Evolutionary conservation across 306 rosid genomes (phyloP), one percentile per base, ranked within the genome.

Genomic region (Begonia fuchsioides): DNA sequence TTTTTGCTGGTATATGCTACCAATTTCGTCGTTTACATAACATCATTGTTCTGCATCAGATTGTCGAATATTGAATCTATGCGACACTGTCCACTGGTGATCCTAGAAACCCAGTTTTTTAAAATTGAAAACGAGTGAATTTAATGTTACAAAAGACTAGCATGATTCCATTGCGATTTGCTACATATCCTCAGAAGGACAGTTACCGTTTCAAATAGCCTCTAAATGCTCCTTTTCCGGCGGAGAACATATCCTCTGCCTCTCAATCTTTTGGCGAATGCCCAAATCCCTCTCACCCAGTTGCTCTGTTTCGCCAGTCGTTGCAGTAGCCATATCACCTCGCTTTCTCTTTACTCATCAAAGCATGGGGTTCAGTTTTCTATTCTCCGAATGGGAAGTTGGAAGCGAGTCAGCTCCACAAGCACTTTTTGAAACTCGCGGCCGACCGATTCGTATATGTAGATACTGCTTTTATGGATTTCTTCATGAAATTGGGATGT

Each of bases 341-440:
- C 59, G 74, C 88, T 55, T 69, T 76, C 62, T 72, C 88, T 15
- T 57, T 76, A 49, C 82, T 83, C 63, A 43, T 83, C 44, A 79
- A 79, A 69, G 73, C 85, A 0, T 73, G 49, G 43, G 51, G 71
- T 54, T 57, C 80, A 2, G 66, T 71, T 0, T 49, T 44, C 3
- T 54, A 68, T 48, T 58, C 66, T 41, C 12, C 50, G 8, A 50
- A 13, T 41, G 62, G 69, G 44, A 13, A 43, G 13, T 1, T 57
- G 20, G 76, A 83, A 60, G 73, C 59, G 11, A 41, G 35, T 47
- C 94, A 76, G 71, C 60, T 79, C 62, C 88, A 76, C 14, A 53
- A 76, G 59, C 85, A 76, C 13, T 45, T 63, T 35, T 17, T 71
- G 14, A 79, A 69, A 65, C 72, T 71, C 0, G 86, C 78, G 3